phyloP scores from a whole-genome alignment of 176 grass and related monocot genomes.

The Rhipidocladum racemiflorum region DNA sequence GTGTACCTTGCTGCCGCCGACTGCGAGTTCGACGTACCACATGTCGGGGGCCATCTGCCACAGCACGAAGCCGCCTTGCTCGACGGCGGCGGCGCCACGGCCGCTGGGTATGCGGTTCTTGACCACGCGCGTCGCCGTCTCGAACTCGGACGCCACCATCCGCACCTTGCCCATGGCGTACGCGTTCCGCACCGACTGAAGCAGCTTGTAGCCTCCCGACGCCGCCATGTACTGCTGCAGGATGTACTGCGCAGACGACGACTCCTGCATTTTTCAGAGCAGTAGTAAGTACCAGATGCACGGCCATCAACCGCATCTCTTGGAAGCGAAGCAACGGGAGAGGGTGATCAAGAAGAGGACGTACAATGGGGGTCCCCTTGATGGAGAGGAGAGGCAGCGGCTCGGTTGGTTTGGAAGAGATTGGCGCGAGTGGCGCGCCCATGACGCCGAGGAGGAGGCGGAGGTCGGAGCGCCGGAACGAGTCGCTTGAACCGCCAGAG shows the following conservation, averaged over 20 bases:
- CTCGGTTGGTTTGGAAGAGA: slow-evolving; percentile 39
- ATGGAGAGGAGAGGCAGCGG: slow-evolving; percentile 56
- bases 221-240: slow-evolving; percentile 91
- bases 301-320: slow-evolving; percentile 13
- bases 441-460: slow-evolving; percentile 87
- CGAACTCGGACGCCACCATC: slow-evolving; percentile 86
- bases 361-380: slow-evolving; percentile 84
- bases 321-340: slow-evolving; percentile 4
- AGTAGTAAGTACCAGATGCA: slow-evolving; percentile 31
- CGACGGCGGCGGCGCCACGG: slow-evolving; percentile 40
- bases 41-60: slow-evolving; percentile 90
- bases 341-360: not conserved
- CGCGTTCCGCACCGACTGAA: slow-evolving; percentile 69
- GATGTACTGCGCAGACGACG: slow-evolving; percentile 89
- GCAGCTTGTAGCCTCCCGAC: slow-evolving; percentile 59
- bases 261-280: slow-evolving; percentile 41
- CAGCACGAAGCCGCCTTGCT: slow-evolving; percentile 87
- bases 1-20: slow-evolving; percentile 85
- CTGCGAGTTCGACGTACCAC: slow-evolving; percentile 96
- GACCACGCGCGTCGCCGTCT: slow-evolving; percentile 59
- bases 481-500: slow-evolving; percentile 31
- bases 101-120: slow-evolving; percentile 62
- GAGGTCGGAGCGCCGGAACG: slow-evolving; percentile 66
- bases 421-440: slow-evolving; percentile 81
- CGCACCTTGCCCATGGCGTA: slow-evolving; percentile 91